Evolutionary conservation across 345 rosid species (phyloP).

Genomic region (Psidium friedrichsthalianum): DNA sequence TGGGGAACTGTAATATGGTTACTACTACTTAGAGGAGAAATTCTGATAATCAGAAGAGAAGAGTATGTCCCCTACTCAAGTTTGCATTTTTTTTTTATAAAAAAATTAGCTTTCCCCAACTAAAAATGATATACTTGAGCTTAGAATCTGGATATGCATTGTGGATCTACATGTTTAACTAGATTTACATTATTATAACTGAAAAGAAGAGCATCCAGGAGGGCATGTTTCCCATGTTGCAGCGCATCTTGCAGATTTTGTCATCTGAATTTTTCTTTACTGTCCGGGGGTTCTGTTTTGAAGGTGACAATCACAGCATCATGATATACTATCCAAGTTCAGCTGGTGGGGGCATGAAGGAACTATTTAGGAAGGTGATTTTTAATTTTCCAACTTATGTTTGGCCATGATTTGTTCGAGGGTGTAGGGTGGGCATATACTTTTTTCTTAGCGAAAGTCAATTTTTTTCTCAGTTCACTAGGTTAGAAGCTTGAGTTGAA

Average conservation of each 20-base stretch:
- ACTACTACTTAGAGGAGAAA: neutral
- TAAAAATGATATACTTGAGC: neutral
- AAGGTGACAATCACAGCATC: conserved; percentile 96
- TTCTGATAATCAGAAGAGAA: neutral
- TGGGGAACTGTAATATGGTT: neutral
- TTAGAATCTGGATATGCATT: neutral
- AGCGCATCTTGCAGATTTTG: neutral
- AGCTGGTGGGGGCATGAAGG: conserved; percentile 99
- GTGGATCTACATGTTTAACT: neutral
- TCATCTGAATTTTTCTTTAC: neutral
- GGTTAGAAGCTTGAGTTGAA: neutral
- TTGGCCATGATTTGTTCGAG: neutral
- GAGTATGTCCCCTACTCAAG: neutral
- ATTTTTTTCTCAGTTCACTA: neutral
- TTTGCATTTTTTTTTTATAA: neutral
- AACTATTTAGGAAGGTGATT: conserved; percentile 89
- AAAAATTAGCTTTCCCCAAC: neutral
- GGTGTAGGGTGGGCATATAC: neutral
- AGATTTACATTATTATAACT: neutral
- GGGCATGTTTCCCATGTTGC: neutral
- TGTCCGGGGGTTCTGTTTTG: conserved; percentile 12
- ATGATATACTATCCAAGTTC: conserved; percentile 99
- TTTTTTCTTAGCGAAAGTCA: neutral
- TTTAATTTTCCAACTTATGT: neutral
- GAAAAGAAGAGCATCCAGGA: neutral